Percentiles rank a stretch among this genome's conserved stretches.
Conservation (phyloP, 108 stramenopile genomes). For the Pseudonitzschia pungens region DNA sequence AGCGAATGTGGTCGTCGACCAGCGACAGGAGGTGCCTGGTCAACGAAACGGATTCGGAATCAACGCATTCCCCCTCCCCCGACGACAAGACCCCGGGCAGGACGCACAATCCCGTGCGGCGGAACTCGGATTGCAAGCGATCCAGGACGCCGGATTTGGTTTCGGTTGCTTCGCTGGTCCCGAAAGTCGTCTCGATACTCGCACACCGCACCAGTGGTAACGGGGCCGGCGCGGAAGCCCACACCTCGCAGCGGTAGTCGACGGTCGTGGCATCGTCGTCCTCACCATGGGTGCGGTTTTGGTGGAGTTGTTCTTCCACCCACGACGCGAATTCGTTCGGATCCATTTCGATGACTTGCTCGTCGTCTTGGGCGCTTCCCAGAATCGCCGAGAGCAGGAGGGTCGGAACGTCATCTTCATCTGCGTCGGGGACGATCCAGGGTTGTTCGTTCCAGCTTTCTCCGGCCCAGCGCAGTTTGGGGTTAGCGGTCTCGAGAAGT, state of each 20-base stretch:
- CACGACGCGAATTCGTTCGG: not conserved
- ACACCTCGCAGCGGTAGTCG: slow-evolving; percentile 32
- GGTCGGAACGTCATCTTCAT: not conserved
- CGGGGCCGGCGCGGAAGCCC: slow-evolving; percentile 53
- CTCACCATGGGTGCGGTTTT: not conserved
- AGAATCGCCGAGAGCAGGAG: slow-evolving; percentile 6
- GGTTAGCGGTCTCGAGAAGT: not conserved
- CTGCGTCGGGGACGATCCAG: slow-evolving; percentile 12
- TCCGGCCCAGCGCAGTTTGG: not conserved
- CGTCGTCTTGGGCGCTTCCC: not conserved
- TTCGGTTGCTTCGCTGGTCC: too few relatives aligned
- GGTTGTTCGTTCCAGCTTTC: not conserved
- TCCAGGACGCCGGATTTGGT: not conserved
- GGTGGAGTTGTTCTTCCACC: not conserved
- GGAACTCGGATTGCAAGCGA: not conserved
- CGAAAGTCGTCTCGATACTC: too few relatives aligned
- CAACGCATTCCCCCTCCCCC: not conserved
- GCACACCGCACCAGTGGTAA: slow-evolving; percentile 40
- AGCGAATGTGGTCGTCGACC: not conserved
- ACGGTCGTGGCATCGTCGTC: too few relatives aligned
- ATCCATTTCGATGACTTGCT: not conserved
- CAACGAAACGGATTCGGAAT: not conserved
- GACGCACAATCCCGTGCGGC: not conserved
- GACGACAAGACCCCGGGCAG: not conserved
- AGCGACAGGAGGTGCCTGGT: not conserved